phyloP scores from a whole-genome alignment of 2,329 filamentous ascomycete species.

The Calonectria pauciramosa region DNA sequence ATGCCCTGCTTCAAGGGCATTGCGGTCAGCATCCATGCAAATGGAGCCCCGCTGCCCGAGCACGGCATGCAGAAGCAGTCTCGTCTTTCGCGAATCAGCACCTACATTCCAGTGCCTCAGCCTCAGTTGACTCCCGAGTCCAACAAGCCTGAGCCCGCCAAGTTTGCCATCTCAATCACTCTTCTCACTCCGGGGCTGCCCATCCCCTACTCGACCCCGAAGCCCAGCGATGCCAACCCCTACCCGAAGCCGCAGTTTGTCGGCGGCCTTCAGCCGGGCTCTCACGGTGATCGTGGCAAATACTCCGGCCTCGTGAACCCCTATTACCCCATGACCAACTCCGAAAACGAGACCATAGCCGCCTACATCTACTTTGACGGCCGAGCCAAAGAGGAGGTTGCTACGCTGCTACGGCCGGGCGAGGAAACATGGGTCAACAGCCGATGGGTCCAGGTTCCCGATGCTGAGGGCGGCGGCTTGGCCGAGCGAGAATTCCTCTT shows the following conservation, averaged over 20 bases:
- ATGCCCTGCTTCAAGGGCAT: constrained; percentile 99
- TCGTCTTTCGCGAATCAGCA: constrained; percentile 91
- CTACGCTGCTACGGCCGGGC: constrained; percentile 89
- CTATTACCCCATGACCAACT: constrained; percentile 93
- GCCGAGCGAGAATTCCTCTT: constrained; percentile 98
- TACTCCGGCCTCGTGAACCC: constrained; percentile 75
- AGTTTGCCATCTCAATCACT: constrained; percentile 98
- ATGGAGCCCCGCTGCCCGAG: constrained; percentile 85
- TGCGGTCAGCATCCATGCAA: constrained; percentile 94
- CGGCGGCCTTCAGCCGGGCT: constrained; percentile 73
- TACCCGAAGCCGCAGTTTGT: constrained; percentile 87
- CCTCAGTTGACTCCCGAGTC: constrained; percentile 75
- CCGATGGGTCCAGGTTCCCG: constrained; percentile 94
- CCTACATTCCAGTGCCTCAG: constrained; percentile 95
- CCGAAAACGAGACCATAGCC: constrained; percentile 95
- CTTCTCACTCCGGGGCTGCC: constrained; percentile 89
- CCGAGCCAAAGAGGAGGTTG: constrained; percentile 94
- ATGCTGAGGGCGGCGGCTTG: constrained; percentile 91
- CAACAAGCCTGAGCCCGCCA: constrained; percentile 89
- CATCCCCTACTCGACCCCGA: constrained; percentile 93
- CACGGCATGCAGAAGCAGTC: constrained; percentile 96
- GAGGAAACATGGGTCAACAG: constrained; percentile 99
- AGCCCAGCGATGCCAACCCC: constrained; percentile 81
- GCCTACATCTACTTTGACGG: constrained; percentile 99
- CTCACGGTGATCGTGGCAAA: constrained; percentile 60